Conservation (phyloP, 768 basidiomycete species). For the Mycena rebaudengoi region DNA sequence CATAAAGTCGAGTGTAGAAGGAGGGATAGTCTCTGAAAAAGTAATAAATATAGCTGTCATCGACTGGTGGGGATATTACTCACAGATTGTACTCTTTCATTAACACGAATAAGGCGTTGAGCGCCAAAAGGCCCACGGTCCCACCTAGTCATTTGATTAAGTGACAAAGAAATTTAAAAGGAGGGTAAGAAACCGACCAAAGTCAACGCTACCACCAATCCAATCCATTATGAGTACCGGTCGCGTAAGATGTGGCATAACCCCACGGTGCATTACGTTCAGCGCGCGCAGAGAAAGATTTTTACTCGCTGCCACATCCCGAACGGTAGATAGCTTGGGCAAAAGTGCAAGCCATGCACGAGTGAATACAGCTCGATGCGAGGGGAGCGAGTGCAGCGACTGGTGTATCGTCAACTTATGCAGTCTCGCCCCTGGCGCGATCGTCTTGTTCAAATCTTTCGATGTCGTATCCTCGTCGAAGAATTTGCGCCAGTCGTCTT, state of each 20-base stretch:
- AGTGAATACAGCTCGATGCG: slow-evolving; percentile 85
- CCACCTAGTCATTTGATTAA: slow-evolving; percentile 64
- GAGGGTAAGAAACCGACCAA: slow-evolving; percentile 56
- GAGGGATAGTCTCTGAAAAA: slow-evolving; percentile 87
- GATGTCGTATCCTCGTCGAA: slow-evolving; percentile 70
- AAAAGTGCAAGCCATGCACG: slow-evolving; percentile 81
- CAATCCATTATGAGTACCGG: slow-evolving; percentile 91
- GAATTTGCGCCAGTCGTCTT: slow-evolving; percentile 83
- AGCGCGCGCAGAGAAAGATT: slow-evolving; percentile 64
- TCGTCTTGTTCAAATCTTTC: slow-evolving; percentile 42
- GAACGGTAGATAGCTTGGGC: slow-evolving; percentile 58
- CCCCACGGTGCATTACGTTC: slow-evolving; percentile 82
- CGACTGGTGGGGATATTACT: slow-evolving; percentile 39
- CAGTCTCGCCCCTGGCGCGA: slow-evolving; percentile 55
- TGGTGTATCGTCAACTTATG: slow-evolving; percentile 78
- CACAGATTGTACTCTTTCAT: slow-evolving; percentile 95
- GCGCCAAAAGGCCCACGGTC: slow-evolving; percentile 82
- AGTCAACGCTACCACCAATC: slow-evolving; percentile 85
- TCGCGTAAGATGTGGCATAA: slow-evolving; percentile 84
- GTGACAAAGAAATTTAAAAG: background rate
- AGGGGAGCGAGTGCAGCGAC: slow-evolving; percentile 76
- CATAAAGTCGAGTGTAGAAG: slow-evolving; percentile 93
- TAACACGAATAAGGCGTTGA: slow-evolving; percentile 90
- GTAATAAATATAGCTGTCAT: background rate
- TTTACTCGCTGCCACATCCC: slow-evolving; percentile 45